Conservation (phyloP, 257 asterid species). For the Capsicum chinense region DNA sequence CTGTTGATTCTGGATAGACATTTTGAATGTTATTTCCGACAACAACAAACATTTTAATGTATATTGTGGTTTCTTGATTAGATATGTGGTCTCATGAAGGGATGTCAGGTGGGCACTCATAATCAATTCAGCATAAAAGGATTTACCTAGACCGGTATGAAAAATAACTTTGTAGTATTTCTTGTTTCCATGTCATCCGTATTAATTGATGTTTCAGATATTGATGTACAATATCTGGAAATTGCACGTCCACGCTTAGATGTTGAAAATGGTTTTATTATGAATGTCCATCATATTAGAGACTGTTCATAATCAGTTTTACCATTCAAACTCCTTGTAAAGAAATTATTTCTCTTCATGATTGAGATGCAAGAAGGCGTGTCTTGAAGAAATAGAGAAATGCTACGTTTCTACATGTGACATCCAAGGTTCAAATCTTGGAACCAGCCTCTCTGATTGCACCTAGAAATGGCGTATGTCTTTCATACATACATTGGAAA, state of each 20-base stretch:
- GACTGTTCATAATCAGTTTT: neutral
- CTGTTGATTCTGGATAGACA: neutral
- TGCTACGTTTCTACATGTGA: neutral
- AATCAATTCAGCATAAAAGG: neutral
- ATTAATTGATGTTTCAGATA: slow-evolving; percentile 7
- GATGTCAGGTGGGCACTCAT: slow-evolving; percentile 23
- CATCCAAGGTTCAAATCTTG: neutral
- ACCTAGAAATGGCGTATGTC: neutral
- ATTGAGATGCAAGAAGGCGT: neutral
- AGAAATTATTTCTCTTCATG: neutral
- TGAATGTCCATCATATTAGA: neutral
- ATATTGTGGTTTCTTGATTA: neutral
- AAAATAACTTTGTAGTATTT: neutral
- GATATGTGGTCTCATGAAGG: slow-evolving; percentile 20
- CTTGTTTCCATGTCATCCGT: slow-evolving; percentile 16
- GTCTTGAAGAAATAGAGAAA: neutral
- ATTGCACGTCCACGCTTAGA: neutral
- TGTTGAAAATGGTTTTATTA: slow-evolving; percentile 15
- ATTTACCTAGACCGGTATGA: neutral
- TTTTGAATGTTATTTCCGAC: slow-evolving; percentile 16
- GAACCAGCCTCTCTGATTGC: neutral
- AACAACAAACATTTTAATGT: neutral
- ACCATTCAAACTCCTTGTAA: neutral
- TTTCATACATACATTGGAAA: neutral
- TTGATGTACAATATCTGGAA: neutral